Evolutionary conservation across 116 monocot species (phyloP), one percentile per base, ranked within the genome.

Genomic region (Papilionanthe hybrid): DNA sequence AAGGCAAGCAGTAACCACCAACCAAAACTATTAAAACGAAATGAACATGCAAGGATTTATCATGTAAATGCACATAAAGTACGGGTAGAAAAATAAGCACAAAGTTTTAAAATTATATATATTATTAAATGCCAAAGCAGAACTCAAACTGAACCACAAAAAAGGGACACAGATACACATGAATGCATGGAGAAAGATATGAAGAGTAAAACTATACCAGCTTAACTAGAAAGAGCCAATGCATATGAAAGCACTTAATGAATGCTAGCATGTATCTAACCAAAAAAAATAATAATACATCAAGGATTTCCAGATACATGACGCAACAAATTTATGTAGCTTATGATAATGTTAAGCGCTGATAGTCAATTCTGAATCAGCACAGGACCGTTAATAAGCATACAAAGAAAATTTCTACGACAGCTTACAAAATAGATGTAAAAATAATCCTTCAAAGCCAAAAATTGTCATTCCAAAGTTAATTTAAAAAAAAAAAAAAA

Each of bases 361-460:
- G 75, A 28, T 49, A 42, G 75, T 75, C 25, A 75, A 75, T 75
- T 3, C 10, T 42, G 37, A 48, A 49, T 75, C 75, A 75, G 49
- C 49, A 50, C 75, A 42, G 49, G 75, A 75, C 75, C 75, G 75
- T 75, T 49, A 75, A 75, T 75, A 75, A 75, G 75, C 75, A 75
- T 42, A n/a, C 41, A 72, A 20, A 72, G 15, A 15, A 4, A 53
- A 72, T 4, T 30, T 20, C 8, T 44, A 72, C 45, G 8, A 45
- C 45, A 45, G 9, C 45, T 45, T 45, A 45, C 9, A 45, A 45
- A 45, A n/a, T n/a, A n/a, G n/a, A n/a, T n/a, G n/a, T n/a, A n/a
- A n/a, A n/a, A n/a, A 45, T 7, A 45, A 9, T 7, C 9, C 48
- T 48, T 48, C 48, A 48, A 48, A 48, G 12, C 48, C 48, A 32